Conservation (phyloP, 306 rosid genomes). For the Lotus japonicus region DNA sequence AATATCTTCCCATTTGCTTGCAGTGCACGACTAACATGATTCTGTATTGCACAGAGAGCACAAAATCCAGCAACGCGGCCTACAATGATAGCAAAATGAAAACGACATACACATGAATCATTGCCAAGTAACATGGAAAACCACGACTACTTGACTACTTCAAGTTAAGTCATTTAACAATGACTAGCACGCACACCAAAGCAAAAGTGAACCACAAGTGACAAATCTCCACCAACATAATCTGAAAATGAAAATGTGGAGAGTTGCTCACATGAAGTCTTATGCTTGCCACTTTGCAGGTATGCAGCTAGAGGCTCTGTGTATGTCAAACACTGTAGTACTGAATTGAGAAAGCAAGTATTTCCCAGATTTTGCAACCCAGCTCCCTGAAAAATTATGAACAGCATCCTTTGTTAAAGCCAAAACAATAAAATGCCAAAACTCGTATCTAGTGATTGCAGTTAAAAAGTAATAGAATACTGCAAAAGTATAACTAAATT, state of each 20-base stretch:
- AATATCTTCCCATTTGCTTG: conserved; percentile 78
- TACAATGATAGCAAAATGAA: conserved; percentile 24
- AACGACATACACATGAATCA: not conserved
- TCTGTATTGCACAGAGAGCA: conserved; percentile 94
- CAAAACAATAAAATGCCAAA: not conserved
- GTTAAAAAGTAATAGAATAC: too few relatives aligned
- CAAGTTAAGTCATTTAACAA: not conserved
- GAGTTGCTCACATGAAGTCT: conserved; percentile 65
- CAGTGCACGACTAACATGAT: conserved; percentile 87
- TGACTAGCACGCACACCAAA: not conserved
- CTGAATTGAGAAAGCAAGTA: conserved; percentile 94
- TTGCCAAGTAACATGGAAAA: not conserved
- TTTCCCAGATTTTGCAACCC: conserved; percentile 87
- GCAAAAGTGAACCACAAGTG: not conserved
- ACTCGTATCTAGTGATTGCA: too few relatives aligned
- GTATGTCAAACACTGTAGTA: conserved; percentile 88
- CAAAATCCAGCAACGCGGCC: conserved; percentile 93
- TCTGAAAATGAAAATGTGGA: not conserved
- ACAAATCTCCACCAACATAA: not conserved
- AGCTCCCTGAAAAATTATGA: conserved; percentile 73
- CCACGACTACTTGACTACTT: not conserved
- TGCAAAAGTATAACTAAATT: too few relatives aligned
- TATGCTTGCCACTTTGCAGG: conserved; percentile 94
- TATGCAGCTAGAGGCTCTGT: conserved; percentile 96
- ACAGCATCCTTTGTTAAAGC: not conserved